Base-by-base conservation (phyloP, 768 basidiomycete genomes). In the Lactarius trivialis region DNA sequence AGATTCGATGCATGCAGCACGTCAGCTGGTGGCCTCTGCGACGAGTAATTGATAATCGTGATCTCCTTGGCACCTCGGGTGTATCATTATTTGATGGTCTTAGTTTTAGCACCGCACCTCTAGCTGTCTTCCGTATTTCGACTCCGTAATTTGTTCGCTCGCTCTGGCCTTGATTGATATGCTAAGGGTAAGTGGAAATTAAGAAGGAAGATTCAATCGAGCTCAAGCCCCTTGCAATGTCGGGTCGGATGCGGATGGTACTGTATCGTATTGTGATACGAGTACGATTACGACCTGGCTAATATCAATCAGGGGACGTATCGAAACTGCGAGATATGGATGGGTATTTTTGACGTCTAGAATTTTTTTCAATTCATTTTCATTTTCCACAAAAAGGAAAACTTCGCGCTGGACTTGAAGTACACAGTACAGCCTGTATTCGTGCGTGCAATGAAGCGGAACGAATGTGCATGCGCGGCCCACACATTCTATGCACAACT, bases 401-500 rank as follows among this genome's bases (percentile, higher is more conserved):
- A 45, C 11, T 9, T 43, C n/a, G 41, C 11, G 41, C 41, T 43
- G 41, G 11, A 43, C 41, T 43, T 21, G 41, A 8, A 39, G 41
- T n/a, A 4, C 7, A 9, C 41, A 43, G 43, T 45, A 45, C 21
- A 12, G n/a, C 9, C 21, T 24, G 28, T 30, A 9, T 19, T 26
- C 50, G 50, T 51, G 19, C 50, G 50, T 51, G 19, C 50, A 32
- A 51, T 32, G 50, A 51, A 51, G 50, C 50, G 50, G 50, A 51
- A 51, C 28, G 50, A 51, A 51, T 32, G 50, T 17, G 30, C 19
- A 26, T 32, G 30, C 50, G 26, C 49, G 17, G 49, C 26, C 49
- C 50, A 51, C 30, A 32, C 50, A 51, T 28, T 26, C 49, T 32
- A 30, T 32, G 19, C 12, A 51, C 32, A 51, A 51, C 50, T 51